Evolutionary conservation across 139 green algal species (phyloP).

Genomic region (Eudorina sp.): DNA sequence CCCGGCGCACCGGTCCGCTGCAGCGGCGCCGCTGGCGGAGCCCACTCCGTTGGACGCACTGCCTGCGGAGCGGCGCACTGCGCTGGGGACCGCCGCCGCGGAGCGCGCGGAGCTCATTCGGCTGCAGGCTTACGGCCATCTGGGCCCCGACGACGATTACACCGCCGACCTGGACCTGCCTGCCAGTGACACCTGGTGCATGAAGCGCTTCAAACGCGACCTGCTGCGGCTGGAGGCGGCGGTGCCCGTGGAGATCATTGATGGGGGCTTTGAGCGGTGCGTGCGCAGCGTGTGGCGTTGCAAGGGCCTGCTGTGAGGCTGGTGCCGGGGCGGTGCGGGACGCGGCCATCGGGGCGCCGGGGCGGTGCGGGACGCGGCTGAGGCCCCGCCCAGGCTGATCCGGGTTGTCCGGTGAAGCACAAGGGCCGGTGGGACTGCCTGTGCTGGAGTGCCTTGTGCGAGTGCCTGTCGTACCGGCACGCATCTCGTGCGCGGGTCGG

Average conservation of each 20-base stretch:
- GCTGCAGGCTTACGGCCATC: background rate
- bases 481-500: no score
- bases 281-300: background rate
- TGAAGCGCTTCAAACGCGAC: constrained; percentile 63
- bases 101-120: background rate
- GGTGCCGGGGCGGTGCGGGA: no score
- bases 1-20: no score
- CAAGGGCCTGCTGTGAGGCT: no score
- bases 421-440: no score
- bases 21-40: background rate
- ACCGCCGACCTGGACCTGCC: background rate
- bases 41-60: constrained; percentile 21
- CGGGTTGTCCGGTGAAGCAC: no score
- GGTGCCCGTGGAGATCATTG: constrained; percentile 55
- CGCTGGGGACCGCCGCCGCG: background rate
- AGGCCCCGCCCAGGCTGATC: no score
- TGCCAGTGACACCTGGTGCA: background rate
- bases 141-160: background rate
- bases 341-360: no score
- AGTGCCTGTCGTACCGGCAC: no score
- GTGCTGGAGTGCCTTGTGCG: background rate
- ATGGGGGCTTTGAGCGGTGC: constrained; percentile 15
- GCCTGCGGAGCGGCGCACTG: background rate
- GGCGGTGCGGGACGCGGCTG: no score
- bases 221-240: constrained; percentile 62